phyloP scores from a whole-genome alignment of 345 rosid species.

The Nasturtium officinale region DNA sequence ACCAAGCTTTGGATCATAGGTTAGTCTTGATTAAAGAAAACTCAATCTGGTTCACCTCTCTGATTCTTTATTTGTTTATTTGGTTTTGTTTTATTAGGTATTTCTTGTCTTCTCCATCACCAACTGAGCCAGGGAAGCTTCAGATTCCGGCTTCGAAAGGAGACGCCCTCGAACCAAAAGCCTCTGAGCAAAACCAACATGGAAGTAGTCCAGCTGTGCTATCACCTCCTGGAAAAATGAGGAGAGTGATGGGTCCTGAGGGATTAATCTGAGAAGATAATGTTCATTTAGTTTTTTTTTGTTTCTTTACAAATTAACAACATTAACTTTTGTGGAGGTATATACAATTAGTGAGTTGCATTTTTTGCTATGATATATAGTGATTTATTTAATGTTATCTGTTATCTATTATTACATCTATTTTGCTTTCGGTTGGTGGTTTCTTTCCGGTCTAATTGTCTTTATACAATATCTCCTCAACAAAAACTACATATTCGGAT shows the following conservation, averaged over 20 bases:
- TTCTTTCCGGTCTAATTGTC: no score
- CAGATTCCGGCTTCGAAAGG: conserved; percentile 49
- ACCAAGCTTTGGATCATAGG: conserved; percentile 68
- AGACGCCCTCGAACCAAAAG: conserved; percentile 40
- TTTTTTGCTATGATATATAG: background rate
- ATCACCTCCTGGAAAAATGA: conserved; percentile 52
- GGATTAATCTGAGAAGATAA: conserved; percentile 13
- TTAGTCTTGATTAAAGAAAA: background rate
- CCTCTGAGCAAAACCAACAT: conserved; percentile 37
- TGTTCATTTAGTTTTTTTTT: background rate
- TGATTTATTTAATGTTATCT: background rate
- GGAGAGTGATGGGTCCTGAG: conserved; percentile 52
- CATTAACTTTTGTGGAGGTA: conserved; percentile 10
- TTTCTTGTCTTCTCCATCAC: conserved; percentile 48
- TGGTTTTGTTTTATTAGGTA: conserved; percentile 31
- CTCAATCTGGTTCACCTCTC: background rate
- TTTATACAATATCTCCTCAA: no score
- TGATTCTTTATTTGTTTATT: background rate
- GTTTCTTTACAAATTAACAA: background rate
- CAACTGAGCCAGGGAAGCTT: conserved; percentile 50
- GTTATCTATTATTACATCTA: no score
- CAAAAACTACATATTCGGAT: no score
- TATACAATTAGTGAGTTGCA: background rate
- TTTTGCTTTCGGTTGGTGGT: no score
- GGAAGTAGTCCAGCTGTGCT: conserved; percentile 40